Evolutionary conservation across 2,329 filamentous ascomycete genomes (phyloP), one percentile per base, ranked within the genome.

Genomic region (Colletotrichum somersetense): DNA sequence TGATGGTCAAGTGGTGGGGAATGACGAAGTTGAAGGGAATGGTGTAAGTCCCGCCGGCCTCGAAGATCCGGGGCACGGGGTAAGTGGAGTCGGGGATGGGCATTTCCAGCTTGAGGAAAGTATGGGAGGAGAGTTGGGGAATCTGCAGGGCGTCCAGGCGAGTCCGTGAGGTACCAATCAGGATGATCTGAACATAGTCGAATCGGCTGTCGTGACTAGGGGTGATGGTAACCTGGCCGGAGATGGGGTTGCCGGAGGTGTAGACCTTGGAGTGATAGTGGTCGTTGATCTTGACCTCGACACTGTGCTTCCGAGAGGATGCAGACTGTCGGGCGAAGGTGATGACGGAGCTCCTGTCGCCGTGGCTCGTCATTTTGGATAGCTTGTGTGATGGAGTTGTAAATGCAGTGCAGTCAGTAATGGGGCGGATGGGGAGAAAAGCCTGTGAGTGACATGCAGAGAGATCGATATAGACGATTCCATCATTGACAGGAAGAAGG

Each of bases 1-100:
- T 84, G 62, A 89, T 81, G 23, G 88, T 89, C 71, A 90, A 85
- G 66, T 89, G 85, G 74, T 83, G 82, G n/a, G 88, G 88, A 20
- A 90, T 84, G 70, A 90, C 85, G 74, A 90, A 90, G 80, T 88
- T 80, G 81, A 90, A 88, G n/a, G 88, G 88, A 33, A 90, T 78
- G 18, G 77, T 83, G 78, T 88, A 88, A 35, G 81, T 83, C 74
- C 78, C 78, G 2, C 84, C 86, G n/a, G 83, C 81, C 77, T 85
- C 80, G 71, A 89, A 85, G 40, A 88, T 76, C 44, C 84, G 80
- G 26, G 84, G 80, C 10, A 79, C 78, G 2, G 88, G 88, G 65
- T 89, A 85, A 8, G 80, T 77, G 1, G 82, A 81, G n/a, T 82
- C 81, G 14, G 81, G 77, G 26, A 89, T 80, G 12, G 88, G 88